Evolutionary conservation across 371 early-diverging fungal genomes (phyloP).

Genomic region (Mucor circinelloides): DNA sequence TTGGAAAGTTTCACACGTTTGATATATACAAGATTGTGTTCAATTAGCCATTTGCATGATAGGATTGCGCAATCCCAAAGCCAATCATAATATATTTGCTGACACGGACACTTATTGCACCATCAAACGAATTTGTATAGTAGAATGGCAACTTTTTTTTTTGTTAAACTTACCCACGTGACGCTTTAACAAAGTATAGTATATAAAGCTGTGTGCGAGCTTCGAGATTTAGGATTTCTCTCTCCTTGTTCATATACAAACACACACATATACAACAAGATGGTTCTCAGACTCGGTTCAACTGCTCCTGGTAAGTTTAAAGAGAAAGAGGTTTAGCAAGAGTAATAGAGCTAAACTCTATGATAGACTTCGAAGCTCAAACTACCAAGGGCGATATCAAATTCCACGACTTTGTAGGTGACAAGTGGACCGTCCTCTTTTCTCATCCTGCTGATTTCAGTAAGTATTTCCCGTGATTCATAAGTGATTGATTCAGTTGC

Average conservation of each 20-base stretch:
- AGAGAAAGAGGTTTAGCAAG: too few relatives aligned
- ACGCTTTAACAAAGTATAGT: not conserved
- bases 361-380: slow-evolving; percentile 75
- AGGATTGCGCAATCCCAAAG: slow-evolving; percentile 21
- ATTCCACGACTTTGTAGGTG: slow-evolving; percentile 88
- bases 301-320: slow-evolving; percentile 56
- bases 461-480: slow-evolving; percentile 32
- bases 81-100: slow-evolving; percentile 12
- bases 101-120: not conserved
- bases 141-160: not conserved
- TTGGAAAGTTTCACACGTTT: slow-evolving; percentile 2
- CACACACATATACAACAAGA: slow-evolving; percentile 19
- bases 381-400: slow-evolving; percentile 88
- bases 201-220: not conserved
- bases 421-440: slow-evolving; percentile 91
- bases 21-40: not conserved
- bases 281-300: slow-evolving; percentile 67
- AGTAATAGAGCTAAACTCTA: not conserved
- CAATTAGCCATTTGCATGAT: slow-evolving; percentile 16
- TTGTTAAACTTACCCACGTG: not conserved
- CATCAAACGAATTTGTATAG: not conserved
- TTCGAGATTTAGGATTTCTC: not conserved
- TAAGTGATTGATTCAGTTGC: too few relatives aligned
- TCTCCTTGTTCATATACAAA: slow-evolving; percentile 6
- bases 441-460: slow-evolving; percentile 96